Conservation (phyloP, 768 basidiomycete genomes). For the Tubosaeta sp. region DNA sequence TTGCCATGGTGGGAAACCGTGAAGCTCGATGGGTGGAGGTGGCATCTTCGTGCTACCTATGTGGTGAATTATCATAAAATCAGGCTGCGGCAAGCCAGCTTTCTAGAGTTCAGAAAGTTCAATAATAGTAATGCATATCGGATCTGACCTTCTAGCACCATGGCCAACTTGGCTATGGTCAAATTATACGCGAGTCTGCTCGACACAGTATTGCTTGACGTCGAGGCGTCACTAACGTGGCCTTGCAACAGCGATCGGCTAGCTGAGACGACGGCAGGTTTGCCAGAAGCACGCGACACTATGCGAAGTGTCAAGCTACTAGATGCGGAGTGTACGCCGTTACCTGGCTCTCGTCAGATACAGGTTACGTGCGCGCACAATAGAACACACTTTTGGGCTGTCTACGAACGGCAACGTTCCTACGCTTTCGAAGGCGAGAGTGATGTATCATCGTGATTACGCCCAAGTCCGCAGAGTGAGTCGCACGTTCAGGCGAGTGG, state of each 20-base stretch:
- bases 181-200: constrained; percentile 28
- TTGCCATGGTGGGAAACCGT: constrained; percentile 85
- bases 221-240: not conserved
- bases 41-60: constrained; percentile 37
- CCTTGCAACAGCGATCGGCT: constrained; percentile 43
- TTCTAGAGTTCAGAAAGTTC: constrained; percentile 36
- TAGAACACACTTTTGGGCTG: constrained; percentile 20
- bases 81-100: constrained; percentile 58
- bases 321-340: constrained; percentile 7
- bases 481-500: constrained; percentile 45
- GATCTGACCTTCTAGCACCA: constrained; percentile 55
- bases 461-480: constrained; percentile 9
- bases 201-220: not conserved
- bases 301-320: constrained; percentile 47
- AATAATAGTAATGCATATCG: not conserved
- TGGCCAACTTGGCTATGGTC: constrained; percentile 43
- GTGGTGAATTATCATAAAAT: constrained; percentile 73
- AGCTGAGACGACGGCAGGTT: constrained; percentile 57
- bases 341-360: constrained; percentile 12
- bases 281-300: constrained; percentile 56
- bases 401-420: constrained; percentile 24
- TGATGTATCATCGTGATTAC: constrained; percentile 17
- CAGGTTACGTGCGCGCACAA: not conserved
- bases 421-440: constrained; percentile 17
- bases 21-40: constrained; percentile 53